Percentiles rank a stretch among this genome's conserved stretches.
These are phyloP conservation scores for Cyclotella kingstonii DNA, from an alignment of 108 stramenopile species.

Conservation along the genomic window DNA sequence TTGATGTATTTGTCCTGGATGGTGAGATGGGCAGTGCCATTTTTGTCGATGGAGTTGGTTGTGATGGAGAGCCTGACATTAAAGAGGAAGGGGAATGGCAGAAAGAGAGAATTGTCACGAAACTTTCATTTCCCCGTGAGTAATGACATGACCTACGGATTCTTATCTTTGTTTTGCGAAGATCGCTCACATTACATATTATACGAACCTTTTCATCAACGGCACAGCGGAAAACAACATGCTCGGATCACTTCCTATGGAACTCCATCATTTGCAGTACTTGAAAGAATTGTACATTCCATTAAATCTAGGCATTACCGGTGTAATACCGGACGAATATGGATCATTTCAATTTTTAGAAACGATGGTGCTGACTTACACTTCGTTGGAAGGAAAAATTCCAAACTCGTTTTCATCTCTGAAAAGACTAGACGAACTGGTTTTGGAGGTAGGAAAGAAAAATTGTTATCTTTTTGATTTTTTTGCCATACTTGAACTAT, in stretches of 20 bases:
- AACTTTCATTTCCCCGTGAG: constrained; percentile 19
- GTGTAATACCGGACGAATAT: constrained; percentile 33
- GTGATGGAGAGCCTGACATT: constrained; percentile 22
- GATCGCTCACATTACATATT: background rate
- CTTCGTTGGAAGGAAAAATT: constrained; percentile 22
- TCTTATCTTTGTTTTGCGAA: background rate
- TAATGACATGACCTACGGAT: background rate
- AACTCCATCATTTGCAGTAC: constrained; percentile 29
- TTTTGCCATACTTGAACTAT: background rate
- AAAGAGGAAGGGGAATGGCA: background rate
- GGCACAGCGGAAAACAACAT: constrained; percentile 8
- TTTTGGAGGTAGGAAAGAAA: constrained; percentile 29
- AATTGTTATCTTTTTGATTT: background rate
- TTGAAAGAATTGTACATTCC: constrained; percentile 26
- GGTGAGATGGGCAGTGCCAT: background rate
- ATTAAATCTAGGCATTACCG: constrained; percentile 3
- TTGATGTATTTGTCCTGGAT: background rate
- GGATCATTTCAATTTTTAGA: constrained; percentile 16
- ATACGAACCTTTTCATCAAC: background rate
- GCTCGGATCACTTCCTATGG: constrained; percentile 24
- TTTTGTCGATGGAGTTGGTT: constrained; percentile 6
- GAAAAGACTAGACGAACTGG: constrained; percentile 12
- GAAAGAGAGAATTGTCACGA: constrained; percentile 13
- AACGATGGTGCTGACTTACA: constrained; percentile 12
- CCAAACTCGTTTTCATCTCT: constrained; percentile 14